Evolutionary conservation across 1,139 yeast genomes (phyloP), one percentile per base, ranked within the genome.

Genomic region (Taphrina wiesneri): DNA sequence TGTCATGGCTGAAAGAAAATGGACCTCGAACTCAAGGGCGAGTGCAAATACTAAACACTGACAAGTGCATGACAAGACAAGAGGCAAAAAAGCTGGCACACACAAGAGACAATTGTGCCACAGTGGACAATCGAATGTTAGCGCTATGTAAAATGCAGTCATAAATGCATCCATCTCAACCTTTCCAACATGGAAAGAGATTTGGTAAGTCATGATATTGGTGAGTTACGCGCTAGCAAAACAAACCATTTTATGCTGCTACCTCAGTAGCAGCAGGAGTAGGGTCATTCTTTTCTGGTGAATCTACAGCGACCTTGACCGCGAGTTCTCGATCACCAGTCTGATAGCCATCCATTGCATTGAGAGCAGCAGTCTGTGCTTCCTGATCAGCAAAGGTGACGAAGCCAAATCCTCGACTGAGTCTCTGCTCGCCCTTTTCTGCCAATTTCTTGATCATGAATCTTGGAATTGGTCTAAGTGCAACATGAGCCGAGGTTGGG

Each of bases 381-480:
- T 75, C 79, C n/a, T 77, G 79, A 13, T 78, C 77, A 34, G 80
- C 79, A 66, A 86, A 77, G 28, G 81, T 82, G 49, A 85, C 83
- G 70, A 86, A 78, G 0, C 86, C 89, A 67, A 84, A 82, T 15
- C 81, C 81, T 66, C 75, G 74, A 21, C 75, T 73, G 28, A 77
- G 59, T 73, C 74, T 67, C 71, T 73, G 63, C 74, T 72, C 61
- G 74, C 75, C 67, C 67, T 72, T 64, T 69, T 70, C 67, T 67
- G 70, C 67, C 69, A 72, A 63, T 75, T 76, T 64, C 78, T 77
- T 72, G 77, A 78, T 80, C 57, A 85, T 78, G 73, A 78, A 80
- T 51, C 83, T 79, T 47, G 81, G 83, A 30, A 78, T 76, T 9
- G 56, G 56, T 21, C 71, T 70, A n/a, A 52, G 56, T 34, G 72